Evolutionary conservation across 768 basidiomycete species (phyloP), one percentile per base, ranked within the genome.

Genomic region (Termitomyces sp.): DNA sequence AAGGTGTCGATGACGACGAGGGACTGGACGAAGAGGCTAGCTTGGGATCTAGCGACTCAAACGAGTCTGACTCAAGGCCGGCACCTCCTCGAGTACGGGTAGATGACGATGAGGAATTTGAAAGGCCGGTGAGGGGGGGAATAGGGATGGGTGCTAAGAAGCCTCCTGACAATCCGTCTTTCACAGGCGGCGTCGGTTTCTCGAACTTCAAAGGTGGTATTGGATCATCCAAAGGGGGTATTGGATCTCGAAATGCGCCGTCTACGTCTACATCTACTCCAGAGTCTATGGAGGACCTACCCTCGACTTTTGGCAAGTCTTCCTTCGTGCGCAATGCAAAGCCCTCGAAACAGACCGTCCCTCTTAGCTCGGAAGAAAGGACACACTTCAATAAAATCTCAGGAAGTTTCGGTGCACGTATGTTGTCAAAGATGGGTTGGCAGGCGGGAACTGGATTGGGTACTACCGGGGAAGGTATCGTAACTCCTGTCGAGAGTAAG

Each of bases 361-460:
- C 78, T 4, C 79, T 97, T 20, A 82, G 81, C 20, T 72, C 83
- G 1, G 65, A 77, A 18, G 95, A 98, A 64, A 75, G 79, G 57
- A 76, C 79, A n/a, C 95, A 98, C 68, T 96, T 99, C 70, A 78
- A 74, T 61, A 91, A 89, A 64, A 78, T 98, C 13, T 77, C 82
- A 43, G 80, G 84, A 16, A 79, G 88, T 0, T 87, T 93, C 60
- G 96, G 94, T 63, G 90, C 95, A 20, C 87, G 87, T 56, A 85
- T 98, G 83, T 82, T 99, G 24, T 83, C 83, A 32, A 98, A 95
- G 76, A 94, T 95, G 88, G 97, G 97, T 8, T 99, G 97, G 96
- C 78, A 86, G 67, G 75, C 87, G 0, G 96, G 87, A 3, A 78
- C 79, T 3, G 94, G 94, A 63, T 79, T 96, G 9, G 94, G 94